A percentile compares a stretch with the other conserved stretches of the same genome.
Evolutionary conservation across 2,329 filamentous ascomycete species (phyloP).

Genomic region (Emericellopsis cladophorae): DNA sequence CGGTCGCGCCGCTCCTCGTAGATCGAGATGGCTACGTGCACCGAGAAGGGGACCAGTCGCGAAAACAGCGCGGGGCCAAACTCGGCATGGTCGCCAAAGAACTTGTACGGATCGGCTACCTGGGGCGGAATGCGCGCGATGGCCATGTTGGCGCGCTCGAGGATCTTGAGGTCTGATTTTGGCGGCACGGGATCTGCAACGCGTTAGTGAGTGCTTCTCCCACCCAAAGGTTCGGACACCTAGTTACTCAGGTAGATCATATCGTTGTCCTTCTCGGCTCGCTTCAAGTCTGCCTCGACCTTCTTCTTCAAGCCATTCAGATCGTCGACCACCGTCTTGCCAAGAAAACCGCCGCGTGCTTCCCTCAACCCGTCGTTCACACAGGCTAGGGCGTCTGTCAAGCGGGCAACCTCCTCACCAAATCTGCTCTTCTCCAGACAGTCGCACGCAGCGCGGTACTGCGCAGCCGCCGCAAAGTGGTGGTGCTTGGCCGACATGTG

Average conservation of each 20-base stretch:
- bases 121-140: conserved; percentile 66
- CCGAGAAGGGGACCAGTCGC: conserved; percentile 87
- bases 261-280: conserved; percentile 93
- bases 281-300: conserved; percentile 76
- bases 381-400: conserved; percentile 71
- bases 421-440: conserved; percentile 90
- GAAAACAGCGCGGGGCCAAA: conserved; percentile 80
- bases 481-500: conserved; percentile 96
- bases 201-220: conserved; percentile 6
- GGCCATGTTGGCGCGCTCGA: conserved; percentile 87
- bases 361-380: conserved; percentile 82
- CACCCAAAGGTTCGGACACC: conserved; percentile 8
- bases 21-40: conserved; percentile 88
- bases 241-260: conserved; percentile 82
- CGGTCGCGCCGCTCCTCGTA: conserved; percentile 86
- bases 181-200: conserved; percentile 63
- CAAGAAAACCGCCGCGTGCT: conserved; percentile 58
- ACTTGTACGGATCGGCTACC: conserved; percentile 65
- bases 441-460: conserved; percentile 83
- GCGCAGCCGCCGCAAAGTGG: conserved; percentile 90
- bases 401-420: conserved; percentile 82
- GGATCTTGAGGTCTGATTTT: conserved; percentile 73
- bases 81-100: conserved; percentile 67
- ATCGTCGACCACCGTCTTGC: conserved; percentile 69
- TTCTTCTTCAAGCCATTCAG: conserved; percentile 71